Evolutionary conservation across 225 moss, liverwort and hornwort species (phyloP), one percentile per base, ranked within the genome.

Genomic region (Straminergon stramineum): DNA sequence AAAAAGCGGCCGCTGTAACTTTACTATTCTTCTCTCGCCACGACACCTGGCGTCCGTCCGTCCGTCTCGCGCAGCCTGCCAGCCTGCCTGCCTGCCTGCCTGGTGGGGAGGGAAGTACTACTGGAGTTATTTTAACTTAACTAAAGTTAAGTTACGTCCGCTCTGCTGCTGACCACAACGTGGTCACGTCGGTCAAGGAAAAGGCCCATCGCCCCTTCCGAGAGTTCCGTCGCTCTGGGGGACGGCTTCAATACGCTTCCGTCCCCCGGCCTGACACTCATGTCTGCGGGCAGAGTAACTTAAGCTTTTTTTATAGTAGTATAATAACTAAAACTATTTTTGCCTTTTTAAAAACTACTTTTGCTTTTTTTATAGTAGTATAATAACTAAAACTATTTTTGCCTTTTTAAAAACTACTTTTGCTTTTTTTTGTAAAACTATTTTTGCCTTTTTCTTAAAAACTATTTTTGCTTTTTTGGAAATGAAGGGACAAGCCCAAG

Each of bases 171-270:
- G 90, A 90, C 92, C 68, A 43, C 87, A 89, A 89, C 87, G 87
- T 92, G 92, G 90, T 92, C 92, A 87, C 85, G 85, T 90, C 86
- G n/a, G n/a, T n/a, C n/a, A n/a, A 81, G 87, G 66, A 43, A 48
- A 48, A 67, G 24, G 66, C 51, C 81, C 52, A 26, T 79, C 17
- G 57, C n/a, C n/a, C 56, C n/a, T 16, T 58, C 48, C 48, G 48
- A 9, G 48, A 48, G 48, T 48, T 48, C 48, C 48, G 48, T 48
- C 57, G n/a, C 24, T 15, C 78, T 56, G 24, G 48, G 48, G 8
- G 48, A 48, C 48, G 18, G 67, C 83, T 70, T 88, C 45, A 71
- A 80, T 84, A 85, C 65, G 82, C 84, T 79, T 84, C 37, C 76
- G 52, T 52, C 35, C 51, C 57, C 21, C 17, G 5, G 57, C n/a